Evolutionary conservation across 164 flowering plant species (phyloP).

Genomic region (Chimonanthus salicifolius): DNA sequence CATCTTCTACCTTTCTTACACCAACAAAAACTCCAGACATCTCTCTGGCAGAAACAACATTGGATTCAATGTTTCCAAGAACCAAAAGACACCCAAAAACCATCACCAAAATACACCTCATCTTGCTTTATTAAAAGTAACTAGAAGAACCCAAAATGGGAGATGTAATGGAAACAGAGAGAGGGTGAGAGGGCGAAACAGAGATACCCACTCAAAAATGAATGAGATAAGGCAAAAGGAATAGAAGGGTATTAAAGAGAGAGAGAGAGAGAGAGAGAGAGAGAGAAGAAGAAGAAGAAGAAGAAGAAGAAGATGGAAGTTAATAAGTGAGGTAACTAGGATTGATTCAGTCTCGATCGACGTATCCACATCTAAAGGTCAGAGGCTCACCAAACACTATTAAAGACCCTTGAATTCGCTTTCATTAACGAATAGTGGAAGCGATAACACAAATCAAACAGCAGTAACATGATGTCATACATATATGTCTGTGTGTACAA

Average conservation of each 20-base stretch:
- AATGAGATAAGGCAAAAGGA: not conserved
- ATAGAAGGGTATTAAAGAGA: not conserved
- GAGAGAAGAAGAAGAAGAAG: not conserved
- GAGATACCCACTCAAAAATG: not conserved
- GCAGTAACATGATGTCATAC: too few relatives aligned
- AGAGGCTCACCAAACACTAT: too few relatives aligned
- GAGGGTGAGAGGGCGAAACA: not conserved
- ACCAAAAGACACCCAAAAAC: not conserved
- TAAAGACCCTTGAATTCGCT: too few relatives aligned
- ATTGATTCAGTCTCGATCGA: too few relatives aligned
- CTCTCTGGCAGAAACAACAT: not conserved
- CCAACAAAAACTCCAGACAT: not conserved
- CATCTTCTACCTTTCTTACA: not conserved
- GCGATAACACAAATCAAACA: too few relatives aligned
- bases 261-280: constrained; percentile 7
- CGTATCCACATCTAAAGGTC: too few relatives aligned
- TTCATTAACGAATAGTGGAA: too few relatives aligned
- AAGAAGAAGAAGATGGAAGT: not conserved
- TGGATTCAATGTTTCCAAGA: not conserved
- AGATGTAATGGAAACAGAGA: not conserved
- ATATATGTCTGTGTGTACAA: too few relatives aligned
- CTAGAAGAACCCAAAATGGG: not conserved
- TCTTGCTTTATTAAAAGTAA: not conserved
- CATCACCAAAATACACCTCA: not conserved
- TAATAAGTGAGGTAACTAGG: too few relatives aligned